A percentile compares a stretch with the other conserved stretches of the same genome.
These are phyloP conservation scores for Chalaropsis thielavioides DNA, from an alignment of 2,329 filamentous ascomycete genomes.

Conservation along the genomic window DNA sequence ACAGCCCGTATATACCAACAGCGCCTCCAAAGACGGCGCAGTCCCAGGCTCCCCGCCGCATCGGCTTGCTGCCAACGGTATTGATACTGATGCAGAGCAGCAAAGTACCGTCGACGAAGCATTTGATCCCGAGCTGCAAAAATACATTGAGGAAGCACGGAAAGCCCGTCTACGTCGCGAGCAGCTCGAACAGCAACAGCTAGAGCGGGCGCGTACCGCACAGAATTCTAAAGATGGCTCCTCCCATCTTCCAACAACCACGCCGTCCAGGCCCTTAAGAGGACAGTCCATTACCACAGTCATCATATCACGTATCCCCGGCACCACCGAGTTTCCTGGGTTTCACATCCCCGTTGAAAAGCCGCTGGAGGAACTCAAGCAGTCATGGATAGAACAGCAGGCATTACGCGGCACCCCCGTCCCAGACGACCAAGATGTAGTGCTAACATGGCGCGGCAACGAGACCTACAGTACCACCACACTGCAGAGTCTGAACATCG, in stretches of 20 bases:
- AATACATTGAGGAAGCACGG: slow-evolving; percentile 33
- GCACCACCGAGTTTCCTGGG: slow-evolving; percentile 26
- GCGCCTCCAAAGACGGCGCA: slow-evolving; percentile 11
- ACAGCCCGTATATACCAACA: neutral
- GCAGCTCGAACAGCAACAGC: neutral
- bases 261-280: neutral
- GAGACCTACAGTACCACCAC: slow-evolving; percentile 65
- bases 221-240: neutral
- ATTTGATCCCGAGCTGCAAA: slow-evolving; percentile 31
- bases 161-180: slow-evolving; percentile 19
- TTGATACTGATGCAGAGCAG: neutral
- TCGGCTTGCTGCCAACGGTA: neutral
- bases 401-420: slow-evolving; percentile 29
- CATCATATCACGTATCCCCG: slow-evolving; percentile 43
- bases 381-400: slow-evolving; percentile 56
- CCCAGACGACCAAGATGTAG: slow-evolving; percentile 39
- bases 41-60: neutral
- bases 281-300: neutral
- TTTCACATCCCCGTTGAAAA: slow-evolving; percentile 4
- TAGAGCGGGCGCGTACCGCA: neutral
- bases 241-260: neutral
- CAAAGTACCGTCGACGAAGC: slow-evolving; percentile 9
- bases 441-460: slow-evolving; percentile 65
- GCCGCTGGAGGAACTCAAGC: slow-evolving; percentile 33
- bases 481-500: slow-evolving; percentile 51